Evolutionary conservation across 331 rosid species (phyloP), one percentile per base, ranked within the genome.

Genomic region (Telfairia occidentalis): DNA sequence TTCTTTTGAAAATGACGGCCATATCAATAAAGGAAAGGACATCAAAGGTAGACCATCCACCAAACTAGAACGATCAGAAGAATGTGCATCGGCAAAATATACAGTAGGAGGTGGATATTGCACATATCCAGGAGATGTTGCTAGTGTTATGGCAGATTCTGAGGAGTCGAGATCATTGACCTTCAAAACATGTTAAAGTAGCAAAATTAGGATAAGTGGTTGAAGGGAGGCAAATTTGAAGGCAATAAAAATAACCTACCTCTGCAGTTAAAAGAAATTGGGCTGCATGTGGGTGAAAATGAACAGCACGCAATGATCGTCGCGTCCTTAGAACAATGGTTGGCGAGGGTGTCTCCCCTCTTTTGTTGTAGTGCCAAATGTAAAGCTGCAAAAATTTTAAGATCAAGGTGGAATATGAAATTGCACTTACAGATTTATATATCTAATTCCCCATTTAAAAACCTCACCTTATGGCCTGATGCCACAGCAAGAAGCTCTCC

Each of bases 401-500:
- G 53, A 54, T 67, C 60, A 73, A 54, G 6, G 10, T n/a, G 24
- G 81, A 18, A 37, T 69, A 78, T 30, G 55, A 54, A 23, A 54
- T 28, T 30, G 30, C 57, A 79, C n/a, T 49, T 3, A 3, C 43
- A 69, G 9, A 48, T 0, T n/a, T 19, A 28, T 29, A 37, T 16
- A 43, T 54, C 46, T 55, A 73, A 71, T 76, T 75, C 7, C 35
- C 53, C 61, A 45, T 48, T 29, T 63, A 74, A 76, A 80, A 24
- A 37, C 60, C 77, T 79, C 67, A 94, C 97, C 96, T 90, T 95
- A 87, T 95, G 99, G 61, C 99, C 99, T 75, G 99, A 90, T 35
- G 99, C 99, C 69, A 95, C 96, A 1, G 99, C 97, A 48, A 95
- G 92, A 65, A 95, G 87, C 80, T 95, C 99, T 57, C 99, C 97